These are phyloP conservation scores for Populus ilicifolia DNA, from an alignment of 345 rosid genomes.

Conservation along the genomic window DNA sequence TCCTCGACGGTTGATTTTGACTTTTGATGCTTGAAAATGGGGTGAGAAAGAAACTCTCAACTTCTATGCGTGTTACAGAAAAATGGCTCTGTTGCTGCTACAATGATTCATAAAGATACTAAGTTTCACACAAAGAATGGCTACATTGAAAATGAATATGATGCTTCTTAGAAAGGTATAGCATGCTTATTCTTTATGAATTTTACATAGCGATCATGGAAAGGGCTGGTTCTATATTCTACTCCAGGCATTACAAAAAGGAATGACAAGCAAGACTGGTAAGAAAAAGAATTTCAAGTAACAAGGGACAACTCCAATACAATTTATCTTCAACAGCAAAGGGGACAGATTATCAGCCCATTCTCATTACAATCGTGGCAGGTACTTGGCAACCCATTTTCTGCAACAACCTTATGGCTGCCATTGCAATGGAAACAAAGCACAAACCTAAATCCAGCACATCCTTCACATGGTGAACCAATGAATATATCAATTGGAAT, in stretches of 20 bases:
- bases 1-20: not conserved
- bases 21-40: not conserved
- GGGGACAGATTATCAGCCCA: slow-evolving; percentile 25
- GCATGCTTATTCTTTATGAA: not conserved
- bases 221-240: not conserved
- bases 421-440: slow-evolving; percentile 30
- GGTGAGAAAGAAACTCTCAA: not conserved
- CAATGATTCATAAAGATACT: not conserved
- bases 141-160: not conserved
- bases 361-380: slow-evolving; percentile 31
- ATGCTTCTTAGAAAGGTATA: not conserved
- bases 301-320: not conserved
- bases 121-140: not conserved
- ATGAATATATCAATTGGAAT: slow-evolving; percentile 11
- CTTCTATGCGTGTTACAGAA: not conserved
- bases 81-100: not conserved
- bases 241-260: not conserved
- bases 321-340: slow-evolving; percentile 17
- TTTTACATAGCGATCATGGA: not conserved
- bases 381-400: slow-evolving; percentile 13
- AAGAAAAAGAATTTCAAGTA: not conserved
- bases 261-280: not conserved
- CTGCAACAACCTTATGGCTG: slow-evolving; percentile 17
- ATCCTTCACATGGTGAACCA: slow-evolving; percentile 22
- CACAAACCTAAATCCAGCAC: slow-evolving; percentile 27